Evolutionary conservation across 331 rosid species (phyloP).

Genomic region (Malus hybrid): DNA sequence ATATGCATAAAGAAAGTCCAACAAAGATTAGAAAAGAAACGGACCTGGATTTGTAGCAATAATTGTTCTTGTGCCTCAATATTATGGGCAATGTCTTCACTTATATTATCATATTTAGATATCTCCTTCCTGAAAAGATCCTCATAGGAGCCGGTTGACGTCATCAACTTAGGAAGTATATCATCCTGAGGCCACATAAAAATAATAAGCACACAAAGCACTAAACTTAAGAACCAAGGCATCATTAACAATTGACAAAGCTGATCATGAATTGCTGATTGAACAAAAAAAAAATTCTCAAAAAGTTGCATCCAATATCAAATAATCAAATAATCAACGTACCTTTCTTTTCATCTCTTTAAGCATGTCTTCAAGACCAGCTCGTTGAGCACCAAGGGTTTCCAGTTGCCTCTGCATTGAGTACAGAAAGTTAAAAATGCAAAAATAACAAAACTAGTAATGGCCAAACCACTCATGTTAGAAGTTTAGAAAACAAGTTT

Average conservation of each 20-base stretch:
- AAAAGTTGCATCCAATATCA: neutral
- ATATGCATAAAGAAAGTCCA: neutral
- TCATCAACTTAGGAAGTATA: constrained; percentile 97
- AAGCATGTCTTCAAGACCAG: constrained; percentile 99
- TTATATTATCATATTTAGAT: constrained; percentile 80
- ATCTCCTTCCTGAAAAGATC: constrained; percentile 92
- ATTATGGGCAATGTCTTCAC: constrained; percentile 84
- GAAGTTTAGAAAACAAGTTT: neutral
- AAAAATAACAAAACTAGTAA: neutral
- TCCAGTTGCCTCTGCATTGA: constrained; percentile 88
- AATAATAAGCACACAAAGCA: constrained; percentile 7
- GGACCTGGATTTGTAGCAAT: constrained; percentile 90
- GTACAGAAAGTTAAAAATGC: constrained; percentile 18
- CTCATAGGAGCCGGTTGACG: constrained; percentile 88
- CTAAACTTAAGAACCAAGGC: constrained; percentile 6
- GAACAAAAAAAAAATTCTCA: neutral
- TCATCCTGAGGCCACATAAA: constrained; percentile 55
- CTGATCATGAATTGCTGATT: neutral
- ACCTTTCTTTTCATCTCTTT: constrained; percentile 99
- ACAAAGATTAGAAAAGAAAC: neutral
- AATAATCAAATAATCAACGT: neutral
- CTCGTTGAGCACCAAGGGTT: constrained; percentile 95
- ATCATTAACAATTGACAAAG: neutral
- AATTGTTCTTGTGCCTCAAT: constrained; percentile 93
- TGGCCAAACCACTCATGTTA: neutral